Evolutionary conservation across 2,329 filamentous ascomycete genomes (phyloP), one percentile per base, ranked within the genome.

Genomic region (Botrytis medusae): DNA sequence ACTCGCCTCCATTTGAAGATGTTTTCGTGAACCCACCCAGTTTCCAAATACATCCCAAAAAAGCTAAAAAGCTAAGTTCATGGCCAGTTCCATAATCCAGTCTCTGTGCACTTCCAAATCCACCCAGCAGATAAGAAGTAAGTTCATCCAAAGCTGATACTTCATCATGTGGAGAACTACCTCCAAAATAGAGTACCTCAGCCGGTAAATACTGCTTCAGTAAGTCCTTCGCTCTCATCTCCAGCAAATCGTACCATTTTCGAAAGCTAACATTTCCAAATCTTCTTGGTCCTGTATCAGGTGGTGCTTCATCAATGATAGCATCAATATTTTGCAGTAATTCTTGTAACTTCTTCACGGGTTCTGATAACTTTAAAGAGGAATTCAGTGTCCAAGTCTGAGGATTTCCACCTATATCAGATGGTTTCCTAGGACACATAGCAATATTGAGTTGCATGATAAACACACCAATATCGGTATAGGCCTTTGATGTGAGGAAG

Each of bases 11-110:
- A 51, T 82, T 75, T 25, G 74, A 74, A 12, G 81, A 78, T 2
- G 86, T 87, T n/a, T 88, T 84, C 3, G 86, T 84, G 80, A 99
- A 98, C 25, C 88, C 91, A 62, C 92, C 91, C 4, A 99, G 85
- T 82, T 97, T 98, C 95, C 95, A 99, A 8, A 99, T 85, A 74
- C 92, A 91, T 7, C 90, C 95, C 9, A 99, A 82, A 76, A 99
- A 99, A 1, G 96, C 95, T 12, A 98, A 82, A 79, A 99, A 99
- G 83, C 93, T 97, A 69, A 99, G 85, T 81, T 99, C 96, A 81
- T 99, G 96, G 0, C 96, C 96, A 0, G 96, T 98, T 2, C 96
- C 96, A 80, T 98, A 99, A 83, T 99, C 96, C 40, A 99, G 85
- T 71, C 96, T 86, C 79, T 98, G 94, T 0, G 93, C 83, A 80